Conservation (phyloP, 2,329 filamentous ascomycete species). For the Arachnomyces sp. region DNA sequence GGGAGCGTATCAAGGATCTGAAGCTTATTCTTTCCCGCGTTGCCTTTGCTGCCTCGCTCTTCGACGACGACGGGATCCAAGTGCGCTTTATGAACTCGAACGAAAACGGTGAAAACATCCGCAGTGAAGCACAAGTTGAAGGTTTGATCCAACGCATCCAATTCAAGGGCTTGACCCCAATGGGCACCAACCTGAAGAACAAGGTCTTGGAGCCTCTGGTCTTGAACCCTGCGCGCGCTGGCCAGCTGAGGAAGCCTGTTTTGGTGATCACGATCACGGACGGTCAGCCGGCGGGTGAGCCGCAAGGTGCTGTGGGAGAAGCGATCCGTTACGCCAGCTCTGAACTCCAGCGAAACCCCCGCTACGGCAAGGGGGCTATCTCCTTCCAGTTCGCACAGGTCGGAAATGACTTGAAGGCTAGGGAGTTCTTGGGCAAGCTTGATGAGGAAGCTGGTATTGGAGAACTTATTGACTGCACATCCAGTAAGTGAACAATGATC, state of each 20-base stretch:
- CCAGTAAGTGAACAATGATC: constrained; percentile 42
- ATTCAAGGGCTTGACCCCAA: constrained; percentile 59
- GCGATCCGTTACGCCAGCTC: constrained; percentile 48
- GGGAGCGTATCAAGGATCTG: constrained; percentile 58
- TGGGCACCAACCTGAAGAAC: constrained; percentile 54
- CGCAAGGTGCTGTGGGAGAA: constrained; percentile 48
- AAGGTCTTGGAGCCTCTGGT: constrained; percentile 58
- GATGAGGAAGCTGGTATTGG: constrained; percentile 57
- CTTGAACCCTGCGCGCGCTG: constrained; percentile 42
- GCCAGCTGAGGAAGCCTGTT: constrained; percentile 53
- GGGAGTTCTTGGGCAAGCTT: constrained; percentile 55
- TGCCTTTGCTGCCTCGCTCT: constrained; percentile 57
- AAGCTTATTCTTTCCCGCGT: constrained; percentile 56
- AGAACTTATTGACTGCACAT: constrained; percentile 57
- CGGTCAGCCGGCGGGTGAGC: constrained; percentile 57
- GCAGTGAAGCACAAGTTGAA: constrained; percentile 49
- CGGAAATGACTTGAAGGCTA: constrained; percentile 56
- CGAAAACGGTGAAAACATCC: constrained; percentile 46
- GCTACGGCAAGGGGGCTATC: constrained; percentile 50
- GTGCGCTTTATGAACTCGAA: constrained; percentile 63
- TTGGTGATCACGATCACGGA: constrained; percentile 59
- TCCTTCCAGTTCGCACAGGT: constrained; percentile 63
- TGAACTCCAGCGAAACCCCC: constrained; percentile 41
- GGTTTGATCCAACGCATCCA: constrained; percentile 49
- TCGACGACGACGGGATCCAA: constrained; percentile 59